Conservation (phyloP, 2,329 filamentous ascomycete species). For the Colletotrichum orbiculare region DNA sequence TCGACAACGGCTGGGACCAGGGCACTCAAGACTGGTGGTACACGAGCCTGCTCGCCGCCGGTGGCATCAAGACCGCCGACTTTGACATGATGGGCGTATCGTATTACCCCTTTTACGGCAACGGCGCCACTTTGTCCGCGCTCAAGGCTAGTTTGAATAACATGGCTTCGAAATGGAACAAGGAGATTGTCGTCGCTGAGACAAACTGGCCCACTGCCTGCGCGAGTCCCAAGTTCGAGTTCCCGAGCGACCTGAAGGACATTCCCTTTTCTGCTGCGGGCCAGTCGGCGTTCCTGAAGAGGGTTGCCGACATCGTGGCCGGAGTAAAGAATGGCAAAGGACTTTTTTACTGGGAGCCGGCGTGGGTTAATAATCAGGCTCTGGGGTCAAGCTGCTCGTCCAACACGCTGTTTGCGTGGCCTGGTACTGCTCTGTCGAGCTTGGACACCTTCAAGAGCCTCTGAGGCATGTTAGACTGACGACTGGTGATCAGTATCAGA, state of each 20-base stretch:
- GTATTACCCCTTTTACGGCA: conserved; percentile 79
- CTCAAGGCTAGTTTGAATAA: conserved; percentile 67
- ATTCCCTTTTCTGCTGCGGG: conserved; percentile 74
- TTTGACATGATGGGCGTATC: conserved; percentile 80
- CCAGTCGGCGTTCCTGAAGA: conserved; percentile 70
- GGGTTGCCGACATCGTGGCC: conserved; percentile 67
- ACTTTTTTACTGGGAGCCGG: conserved; percentile 80
- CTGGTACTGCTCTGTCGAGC: conserved; percentile 66
- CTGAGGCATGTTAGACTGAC: conserved; percentile 40
- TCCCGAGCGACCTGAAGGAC: conserved; percentile 67
- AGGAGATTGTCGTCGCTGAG: conserved; percentile 76
- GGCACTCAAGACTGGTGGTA: conserved; percentile 74
- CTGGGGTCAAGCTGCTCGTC: conserved; percentile 74
- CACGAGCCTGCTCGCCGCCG: conserved; percentile 63
- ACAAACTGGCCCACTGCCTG: conserved; percentile 77
- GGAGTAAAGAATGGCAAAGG: conserved; percentile 66
- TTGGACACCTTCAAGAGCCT: conserved; percentile 65
- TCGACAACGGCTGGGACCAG: conserved; percentile 82
- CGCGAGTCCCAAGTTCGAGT: conserved; percentile 65
- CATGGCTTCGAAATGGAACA: conserved; percentile 71
- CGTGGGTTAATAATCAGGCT: conserved; percentile 72
- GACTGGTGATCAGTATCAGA: neutral
- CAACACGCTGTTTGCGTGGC: conserved; percentile 70
- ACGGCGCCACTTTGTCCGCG: conserved; percentile 66
- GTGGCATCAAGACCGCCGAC: conserved; percentile 61